Evolutionary conservation across 441 rosid genomes (phyloP).

Genomic region (Croton laevigatus): DNA sequence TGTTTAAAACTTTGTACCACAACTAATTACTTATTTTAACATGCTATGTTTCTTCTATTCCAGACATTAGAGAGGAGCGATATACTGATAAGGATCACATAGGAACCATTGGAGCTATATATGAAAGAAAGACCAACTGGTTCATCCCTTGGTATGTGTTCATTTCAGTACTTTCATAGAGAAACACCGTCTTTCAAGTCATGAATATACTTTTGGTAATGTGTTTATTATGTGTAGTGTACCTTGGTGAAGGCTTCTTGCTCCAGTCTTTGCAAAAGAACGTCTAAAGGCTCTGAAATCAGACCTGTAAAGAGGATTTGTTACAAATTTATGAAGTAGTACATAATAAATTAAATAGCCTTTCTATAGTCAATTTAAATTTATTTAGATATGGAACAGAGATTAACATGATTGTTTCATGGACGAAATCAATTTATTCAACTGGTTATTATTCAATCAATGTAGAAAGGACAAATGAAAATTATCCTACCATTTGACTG

Average conservation of each 20-base stretch:
- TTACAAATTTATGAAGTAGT: neutral
- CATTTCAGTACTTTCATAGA: neutral
- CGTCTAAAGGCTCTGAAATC: conserved; percentile 56
- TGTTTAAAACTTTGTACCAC: too few species aligned
- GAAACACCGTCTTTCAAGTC: neutral
- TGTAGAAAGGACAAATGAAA: neutral
- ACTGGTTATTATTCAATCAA: neutral
- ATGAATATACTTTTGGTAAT: neutral
- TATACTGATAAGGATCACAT: neutral
- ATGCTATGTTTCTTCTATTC: too few species aligned
- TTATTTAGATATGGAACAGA: neutral
- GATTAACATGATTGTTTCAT: too few species aligned
- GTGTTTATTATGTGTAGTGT: neutral
- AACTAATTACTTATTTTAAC: too few species aligned
- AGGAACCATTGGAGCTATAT: neutral
- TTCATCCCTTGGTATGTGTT: neutral
- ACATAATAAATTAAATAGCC: neutral
- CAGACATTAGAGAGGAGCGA: neutral
- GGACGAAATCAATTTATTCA: neutral
- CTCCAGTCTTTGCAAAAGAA: conserved; percentile 68
- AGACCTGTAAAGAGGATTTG: conserved; percentile 51
- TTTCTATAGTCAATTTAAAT: too few species aligned
- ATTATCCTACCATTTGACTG: conserved; percentile 45
- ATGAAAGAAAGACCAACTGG: neutral
- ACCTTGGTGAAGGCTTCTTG: conserved; percentile 85